Evolutionary conservation across 768 basidiomycete species (phyloP), one percentile per base, ranked within the genome.

Genomic region (Glaciozyma antarctica): DNA sequence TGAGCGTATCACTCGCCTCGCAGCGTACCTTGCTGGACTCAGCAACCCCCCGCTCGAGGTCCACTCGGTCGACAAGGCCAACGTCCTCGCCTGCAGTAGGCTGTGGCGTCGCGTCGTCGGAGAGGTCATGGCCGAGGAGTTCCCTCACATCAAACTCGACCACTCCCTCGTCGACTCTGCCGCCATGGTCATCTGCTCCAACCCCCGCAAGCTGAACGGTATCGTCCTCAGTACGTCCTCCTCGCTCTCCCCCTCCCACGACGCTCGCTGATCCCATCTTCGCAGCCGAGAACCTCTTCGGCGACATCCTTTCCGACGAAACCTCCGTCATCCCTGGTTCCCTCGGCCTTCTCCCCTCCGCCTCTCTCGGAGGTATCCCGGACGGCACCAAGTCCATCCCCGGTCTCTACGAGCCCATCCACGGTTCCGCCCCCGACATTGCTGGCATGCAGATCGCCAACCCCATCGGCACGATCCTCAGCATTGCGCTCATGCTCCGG

Each of bases 291-390:
- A 75, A 75, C 67, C 63, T 75, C 26, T 75, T 75, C 41, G 74
- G 74, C 48, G 74, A 75, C 68, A 75, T 75, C 58, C 83, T 99
- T 47, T 98, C 94, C 12, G 95, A 98, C 76, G 91, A 99, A 77
- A 83, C 86, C 17, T 97, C 93, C 71, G 90, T 98, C 71, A 97
- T 99, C 72, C 94, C 94, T 22, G 95, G 95, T 22, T 98, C 95
- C 34, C 85, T 99, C 15, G 95, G 95, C 58, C 82, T 99, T 26
- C 81, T 98, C 19, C 94, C 95, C 19, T 98, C 95, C 17, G 95
- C 95, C 38, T 97, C 93, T 19, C 84, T 99, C 13, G 89, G 93
- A 3, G 92, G 90, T 53, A 88, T 75, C 68, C 61, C 71, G 80
- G 68, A 86, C 83, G 78, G 83, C 32, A 80, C 82, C 66, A 87